Conservation (phyloP, 1,284 basidiomycete species). For the Ganoderma lingzhi region DNA sequence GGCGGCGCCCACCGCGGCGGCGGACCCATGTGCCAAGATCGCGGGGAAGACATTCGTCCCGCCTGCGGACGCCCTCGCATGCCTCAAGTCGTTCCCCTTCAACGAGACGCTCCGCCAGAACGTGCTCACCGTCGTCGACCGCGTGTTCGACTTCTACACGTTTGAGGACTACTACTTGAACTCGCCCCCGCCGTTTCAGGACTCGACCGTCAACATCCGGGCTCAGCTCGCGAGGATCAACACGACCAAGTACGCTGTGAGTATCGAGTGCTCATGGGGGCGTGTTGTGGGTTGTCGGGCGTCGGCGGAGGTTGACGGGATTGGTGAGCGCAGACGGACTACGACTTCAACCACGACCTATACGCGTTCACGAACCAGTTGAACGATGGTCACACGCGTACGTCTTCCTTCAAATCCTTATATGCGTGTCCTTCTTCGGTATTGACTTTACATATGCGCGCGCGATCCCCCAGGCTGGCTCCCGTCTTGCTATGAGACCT, state of each 20-base stretch:
- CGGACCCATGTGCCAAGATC: constrained; percentile 60
- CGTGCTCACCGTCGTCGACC: constrained; percentile 58
- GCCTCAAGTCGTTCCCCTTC: constrained; percentile 68
- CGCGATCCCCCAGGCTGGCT: constrained; percentile 55
- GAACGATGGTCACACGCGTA: constrained; percentile 73
- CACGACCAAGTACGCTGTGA: constrained; percentile 53
- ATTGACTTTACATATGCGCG: background rate
- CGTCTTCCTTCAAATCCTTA: constrained; percentile 27
- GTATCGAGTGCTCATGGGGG: constrained; percentile 15
- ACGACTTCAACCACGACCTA: constrained; percentile 68
- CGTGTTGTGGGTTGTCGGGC: background rate
- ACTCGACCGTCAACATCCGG: constrained; percentile 63
- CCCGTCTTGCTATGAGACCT: constrained; percentile 63
- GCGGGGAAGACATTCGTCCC: constrained; percentile 56
- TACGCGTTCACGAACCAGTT: constrained; percentile 64
- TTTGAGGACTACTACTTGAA: constrained; percentile 70
- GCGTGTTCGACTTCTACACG: constrained; percentile 71
- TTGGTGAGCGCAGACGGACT: constrained; percentile 47
- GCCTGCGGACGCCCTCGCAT: constrained; percentile 62
- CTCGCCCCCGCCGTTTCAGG: constrained; percentile 68
- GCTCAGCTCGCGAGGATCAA: constrained; percentile 57
- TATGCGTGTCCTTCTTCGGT: background rate
- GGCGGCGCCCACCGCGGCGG: constrained; percentile 19
- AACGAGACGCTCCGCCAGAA: constrained; percentile 70
- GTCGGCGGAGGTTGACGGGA: background rate